Evolutionary conservation across 2,329 filamentous ascomycete species (phyloP), one percentile per base, ranked within the genome.

Genomic region (Rhynchosporium secalis): DNA sequence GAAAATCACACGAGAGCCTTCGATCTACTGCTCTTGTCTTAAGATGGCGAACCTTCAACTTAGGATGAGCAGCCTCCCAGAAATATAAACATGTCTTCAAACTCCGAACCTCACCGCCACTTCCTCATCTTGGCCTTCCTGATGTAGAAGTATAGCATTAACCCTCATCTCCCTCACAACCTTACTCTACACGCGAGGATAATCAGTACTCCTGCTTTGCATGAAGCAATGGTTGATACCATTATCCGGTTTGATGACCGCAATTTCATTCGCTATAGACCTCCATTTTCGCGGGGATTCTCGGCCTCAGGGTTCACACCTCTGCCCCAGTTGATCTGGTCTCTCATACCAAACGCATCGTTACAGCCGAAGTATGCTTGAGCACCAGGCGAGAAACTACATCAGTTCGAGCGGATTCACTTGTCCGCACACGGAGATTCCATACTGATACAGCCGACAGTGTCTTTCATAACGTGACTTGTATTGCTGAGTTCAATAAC

Each of bases 401-500:
- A 48, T 28, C 59, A 54, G 15, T 29, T 54, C 12, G 46, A 54
- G n/a, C 56, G 57, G 45, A 56, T 56, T 2, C 41, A 33, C 31
- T 57, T 2, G 59, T 61, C 59, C 59, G 57, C 13, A 52, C 62
- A 33, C 62, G 45, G 4, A 29, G 60, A 40, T 60, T 60, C 61
- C 61, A 63, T 20, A 63, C 26, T 15, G 57, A 60, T 3, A 12
- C 29, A 10, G 60, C 40, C 20, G 20, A 45, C 54, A 5, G 52
- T 63, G 20, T 58, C 56, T 40, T 41, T 55, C n/a, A 63, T 46
- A 4, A 58, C 57, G 28, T 57, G 57, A 28, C 56, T 26, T 2
- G 20, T 40, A 28, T 63, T 60, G 33, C 57, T 63, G 36, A 63
- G 28, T 56, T 60, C 43, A n/a, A 62, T 54, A 29, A 59, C 56